These are phyloP conservation scores for Arctostaphylos glauca DNA, from an alignment of 148 eudicot species.

Conservation along the genomic window DNA sequence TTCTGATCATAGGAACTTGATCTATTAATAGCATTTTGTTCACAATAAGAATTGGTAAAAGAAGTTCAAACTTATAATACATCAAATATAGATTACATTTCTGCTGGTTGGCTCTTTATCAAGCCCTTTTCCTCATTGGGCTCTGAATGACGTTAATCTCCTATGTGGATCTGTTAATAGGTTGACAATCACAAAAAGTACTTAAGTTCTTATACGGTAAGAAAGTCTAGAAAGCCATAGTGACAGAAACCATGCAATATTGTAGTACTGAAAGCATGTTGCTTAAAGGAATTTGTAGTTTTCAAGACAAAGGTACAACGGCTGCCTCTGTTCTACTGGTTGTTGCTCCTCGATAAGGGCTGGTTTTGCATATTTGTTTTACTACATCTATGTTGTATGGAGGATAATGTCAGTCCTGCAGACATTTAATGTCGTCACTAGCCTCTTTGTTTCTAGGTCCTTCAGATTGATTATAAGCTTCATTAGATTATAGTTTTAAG, in stretches of 20 bases:
- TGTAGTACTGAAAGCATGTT: not conserved
- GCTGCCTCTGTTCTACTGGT: not conserved
- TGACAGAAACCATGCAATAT: not conserved
- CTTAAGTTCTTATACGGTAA: not conserved
- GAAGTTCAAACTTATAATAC: not conserved
- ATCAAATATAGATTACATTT: not conserved
- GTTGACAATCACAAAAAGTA: not conserved
- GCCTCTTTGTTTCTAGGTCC: not conserved
- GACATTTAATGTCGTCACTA: not conserved
- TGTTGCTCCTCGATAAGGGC: slow-evolving; percentile 4
- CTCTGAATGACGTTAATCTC: not conserved
- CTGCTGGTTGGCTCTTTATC: not conserved
- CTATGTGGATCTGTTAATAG: slow-evolving; percentile 1
- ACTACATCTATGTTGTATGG: not conserved
- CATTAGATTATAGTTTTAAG: not conserved
- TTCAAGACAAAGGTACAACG: not conserved
- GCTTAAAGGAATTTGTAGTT: not conserved
- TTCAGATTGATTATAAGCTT: not conserved
- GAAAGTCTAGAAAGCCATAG: not conserved
- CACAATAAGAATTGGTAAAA: not conserved
- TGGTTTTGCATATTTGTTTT: slow-evolving; percentile 1
- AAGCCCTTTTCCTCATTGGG: not conserved
- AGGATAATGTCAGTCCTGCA: not conserved
- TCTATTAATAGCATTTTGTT: not conserved
- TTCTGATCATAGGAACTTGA: slow-evolving; percentile 10